phyloP scores from a whole-genome alignment of 1,139 yeast species.

The Suhomyces ambrosiae region DNA sequence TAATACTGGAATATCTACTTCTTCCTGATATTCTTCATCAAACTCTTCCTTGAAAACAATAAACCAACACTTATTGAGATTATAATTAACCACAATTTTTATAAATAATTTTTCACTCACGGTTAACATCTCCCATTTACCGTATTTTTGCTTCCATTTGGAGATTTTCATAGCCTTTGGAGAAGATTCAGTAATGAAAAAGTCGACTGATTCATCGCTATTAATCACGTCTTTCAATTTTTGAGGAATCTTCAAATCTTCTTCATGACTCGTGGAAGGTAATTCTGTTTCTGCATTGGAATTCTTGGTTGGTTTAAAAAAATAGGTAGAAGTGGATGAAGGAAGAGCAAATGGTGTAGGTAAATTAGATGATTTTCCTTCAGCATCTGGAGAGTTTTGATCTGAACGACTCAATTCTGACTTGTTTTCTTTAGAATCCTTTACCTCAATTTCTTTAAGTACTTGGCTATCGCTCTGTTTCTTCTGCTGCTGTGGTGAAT shows the following conservation, averaged over 20 bases:
- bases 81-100: constrained; percentile 43
- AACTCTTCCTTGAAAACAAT: constrained; percentile 45
- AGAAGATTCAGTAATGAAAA: constrained; percentile 37
- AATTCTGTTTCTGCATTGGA: constrained; percentile 9
- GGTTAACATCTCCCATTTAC: constrained; percentile 52
- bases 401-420: constrained; percentile 1
- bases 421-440: background rate
- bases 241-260: constrained; percentile 34
- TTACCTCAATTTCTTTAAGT: too few species aligned
- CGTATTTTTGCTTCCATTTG: constrained; percentile 46
- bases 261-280: constrained; percentile 10
- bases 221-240: constrained; percentile 42
- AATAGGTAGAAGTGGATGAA: constrained; percentile 45
- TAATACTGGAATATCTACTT: constrained; percentile 40
- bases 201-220: constrained; percentile 43
- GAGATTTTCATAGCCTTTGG: constrained; percentile 45
- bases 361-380: constrained; percentile 19
- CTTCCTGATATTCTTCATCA: constrained; percentile 34
- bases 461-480: too few species aligned
- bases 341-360: constrained; percentile 51
- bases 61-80: constrained; percentile 39
- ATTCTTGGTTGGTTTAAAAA: constrained; percentile 32
- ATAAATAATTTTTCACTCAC: constrained; percentile 38
- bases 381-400: background rate
- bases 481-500: too few species aligned